Base-by-base conservation (phyloP, 2,329 filamentous ascomycete species). In the Aureobasidium mangrovei region DNA sequence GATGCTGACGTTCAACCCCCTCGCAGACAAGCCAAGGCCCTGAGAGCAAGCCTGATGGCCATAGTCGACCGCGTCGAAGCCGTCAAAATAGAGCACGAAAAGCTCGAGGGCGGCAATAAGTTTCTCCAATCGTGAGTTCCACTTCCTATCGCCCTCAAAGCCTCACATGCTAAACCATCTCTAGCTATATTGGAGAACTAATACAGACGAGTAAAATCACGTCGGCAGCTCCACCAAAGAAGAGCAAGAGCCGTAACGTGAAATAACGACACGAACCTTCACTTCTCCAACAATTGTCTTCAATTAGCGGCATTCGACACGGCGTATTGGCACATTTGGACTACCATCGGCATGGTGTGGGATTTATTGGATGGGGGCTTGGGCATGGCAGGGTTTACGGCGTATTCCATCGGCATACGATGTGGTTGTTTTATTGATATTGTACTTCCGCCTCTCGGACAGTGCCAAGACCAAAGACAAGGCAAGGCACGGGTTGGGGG, bases 91-190 rank as follows among this genome's bases (percentile, higher is more conserved):
- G 91, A 97, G 67, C 91, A 98, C 67, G 89, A 96, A 73, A 96
- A 95, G 72, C 82, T 98, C 53, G 91, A 97, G 70, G 93, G 81
- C 69, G 91, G 96, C 70, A 98, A 98, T 77, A 91, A 90, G 65
- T 96, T 97, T 66, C 74, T 98, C 45, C 91, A 97, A 70, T 77
- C 74, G 74, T 77, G 65, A 54, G 74, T 72, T 45, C 53, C 27
- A 10, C n/a, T 29, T 33, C 41, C 12, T 12, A 18, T n/a, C n/a
- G 9, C n/a, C 5, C 29, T 40, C 18, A 7, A n/a, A 10, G 18
- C n/a, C 12, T 33, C 9, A 26, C 39, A 31, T 3, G 26, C 43
- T 39, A 41, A 45, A 26, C 8, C 55, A 38, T 59, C 2, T 5
- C 9, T 57, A 95, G 95, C 70, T 97, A 97, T 69, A 97, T 97